Evolutionary conservation across 2,329 filamentous ascomycete species (phyloP), one percentile per base, ranked within the genome.

Genomic region (Exutisphaerella laricina): DNA sequence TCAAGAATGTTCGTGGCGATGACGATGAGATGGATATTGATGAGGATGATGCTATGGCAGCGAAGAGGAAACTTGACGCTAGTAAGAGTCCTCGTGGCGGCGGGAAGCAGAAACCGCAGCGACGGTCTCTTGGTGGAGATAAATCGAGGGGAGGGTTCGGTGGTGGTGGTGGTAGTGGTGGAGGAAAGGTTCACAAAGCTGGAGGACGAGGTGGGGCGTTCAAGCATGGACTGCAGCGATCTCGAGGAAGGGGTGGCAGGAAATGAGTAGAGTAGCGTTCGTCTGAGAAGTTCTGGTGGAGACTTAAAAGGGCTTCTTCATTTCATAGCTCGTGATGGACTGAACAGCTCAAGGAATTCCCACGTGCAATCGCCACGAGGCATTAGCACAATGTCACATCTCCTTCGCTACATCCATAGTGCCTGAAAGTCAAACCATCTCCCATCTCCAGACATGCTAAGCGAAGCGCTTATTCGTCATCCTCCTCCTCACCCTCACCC

Each of bases 401-500:
- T n/a, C n/a, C n/a, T n/a, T n/a, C n/a, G n/a, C n/a, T n/a, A n/a
- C n/a, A n/a, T n/a, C n/a, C n/a, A n/a, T n/a, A n/a, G n/a, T n/a
- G n/a, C n/a, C n/a, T n/a, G n/a, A n/a, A n/a, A n/a, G n/a, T n/a
- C n/a, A n/a, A n/a, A n/a, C n/a, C n/a, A n/a, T n/a, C n/a, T n/a
- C n/a, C n/a, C n/a, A n/a, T n/a, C n/a, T n/a, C n/a, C n/a, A n/a
- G n/a, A n/a, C n/a, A n/a, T n/a, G n/a, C n/a, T n/a, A n/a, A n/a
- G n/a, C 23, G 23, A 26, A 6, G 12, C 43, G 28, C 41, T 80
- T 96, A 98, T 73, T 98, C 92, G 68, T 98, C 92, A 69, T 98
- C 92, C 68, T 98, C 92, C 61, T 97, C 92, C 62, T 80, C 89
- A 70, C 89, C 90, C 71, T 98, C 92, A 74, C 94, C 92, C 66